Evolutionary conservation across 768 basidiomycete genomes (phyloP).

Genomic region (Boletellus ananas): DNA sequence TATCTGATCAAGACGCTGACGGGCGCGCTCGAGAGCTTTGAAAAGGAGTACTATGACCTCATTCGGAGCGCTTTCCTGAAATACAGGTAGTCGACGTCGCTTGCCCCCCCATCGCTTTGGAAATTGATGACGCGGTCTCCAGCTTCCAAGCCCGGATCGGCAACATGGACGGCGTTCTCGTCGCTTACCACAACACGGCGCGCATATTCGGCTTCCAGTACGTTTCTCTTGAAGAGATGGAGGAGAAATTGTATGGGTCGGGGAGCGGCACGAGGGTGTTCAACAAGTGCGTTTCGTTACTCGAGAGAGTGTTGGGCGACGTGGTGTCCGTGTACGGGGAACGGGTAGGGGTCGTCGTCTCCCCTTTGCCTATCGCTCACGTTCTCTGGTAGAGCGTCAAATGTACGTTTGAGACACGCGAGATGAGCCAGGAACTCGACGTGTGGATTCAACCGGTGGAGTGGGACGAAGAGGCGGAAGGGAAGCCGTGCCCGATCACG

Average conservation of each 20-base stretch:
- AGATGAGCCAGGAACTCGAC: slow-evolving; percentile 41
- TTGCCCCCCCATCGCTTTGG: no score
- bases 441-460: slow-evolving; percentile 66
- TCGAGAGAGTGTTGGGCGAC: slow-evolving; percentile 65
- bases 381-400: slow-evolving; percentile 43
- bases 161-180: slow-evolving; percentile 92
- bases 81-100: slow-evolving; percentile 58
- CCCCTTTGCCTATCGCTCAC: not conserved
- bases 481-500: slow-evolving; percentile 42
- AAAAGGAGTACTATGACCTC: slow-evolving; percentile 92
- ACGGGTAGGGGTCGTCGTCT: slow-evolving; percentile 43
- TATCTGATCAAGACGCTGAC: slow-evolving; percentile 65
- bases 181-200: slow-evolving; percentile 85
- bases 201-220: slow-evolving; percentile 94
- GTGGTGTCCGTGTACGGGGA: slow-evolving; percentile 58
- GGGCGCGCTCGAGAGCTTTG: slow-evolving; percentile 76
- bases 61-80: slow-evolving; percentile 93
- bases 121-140: not conserved
- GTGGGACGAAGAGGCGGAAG: slow-evolving; percentile 37
- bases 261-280: slow-evolving; percentile 65
- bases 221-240: slow-evolving; percentile 83
- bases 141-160: slow-evolving; percentile 96
- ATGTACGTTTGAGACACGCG: slow-evolving; percentile 58
- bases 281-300: slow-evolving; percentile 60
- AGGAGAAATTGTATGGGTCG: slow-evolving; percentile 67